Evolutionary conservation across 2,329 filamentous ascomycete species (phyloP).

Genomic region (Colletotrichum sp.): DNA sequence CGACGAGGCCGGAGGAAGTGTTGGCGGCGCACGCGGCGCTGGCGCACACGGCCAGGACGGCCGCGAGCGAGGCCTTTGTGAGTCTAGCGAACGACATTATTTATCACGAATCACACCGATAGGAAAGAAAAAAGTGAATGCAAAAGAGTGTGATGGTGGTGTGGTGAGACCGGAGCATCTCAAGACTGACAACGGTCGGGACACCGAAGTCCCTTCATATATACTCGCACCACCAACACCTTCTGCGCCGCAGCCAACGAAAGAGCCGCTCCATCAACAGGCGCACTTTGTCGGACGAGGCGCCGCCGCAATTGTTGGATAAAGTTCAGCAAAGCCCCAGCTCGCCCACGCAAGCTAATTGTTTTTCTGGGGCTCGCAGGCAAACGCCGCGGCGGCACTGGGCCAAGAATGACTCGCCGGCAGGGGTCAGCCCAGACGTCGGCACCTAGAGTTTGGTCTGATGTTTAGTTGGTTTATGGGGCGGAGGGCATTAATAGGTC

Average conservation of each 20-base stretch:
- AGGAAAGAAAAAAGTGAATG: neutral
- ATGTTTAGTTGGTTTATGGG: neutral
- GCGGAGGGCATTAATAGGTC: neutral
- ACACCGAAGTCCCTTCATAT: neutral
- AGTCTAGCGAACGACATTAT: constrained; percentile 7
- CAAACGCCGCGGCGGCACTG: neutral
- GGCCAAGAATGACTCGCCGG: constrained; percentile 4
- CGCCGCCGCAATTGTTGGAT: neutral
- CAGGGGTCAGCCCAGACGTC: constrained; percentile 4
- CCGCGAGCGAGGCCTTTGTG: neutral
- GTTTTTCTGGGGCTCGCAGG: neutral
- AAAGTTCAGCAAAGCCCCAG: constrained; percentile 19
- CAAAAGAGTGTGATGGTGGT: constrained; percentile 7
- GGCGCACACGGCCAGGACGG: constrained; percentile 10
- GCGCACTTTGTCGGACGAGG: neutral
- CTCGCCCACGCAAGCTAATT: constrained; percentile 17
- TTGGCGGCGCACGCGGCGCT: neutral
- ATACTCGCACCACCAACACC: neutral
- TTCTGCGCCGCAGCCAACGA: neutral
- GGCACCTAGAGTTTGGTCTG: constrained; percentile 14
- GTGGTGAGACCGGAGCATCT: neutral
- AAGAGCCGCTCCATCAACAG: neutral
- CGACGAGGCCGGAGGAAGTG: neutral
- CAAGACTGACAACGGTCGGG: neutral
- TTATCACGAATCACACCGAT: neutral